phyloP scores from a whole-genome alignment of 2,329 filamentous ascomycete species.

The Epichloe gansuensis region DNA sequence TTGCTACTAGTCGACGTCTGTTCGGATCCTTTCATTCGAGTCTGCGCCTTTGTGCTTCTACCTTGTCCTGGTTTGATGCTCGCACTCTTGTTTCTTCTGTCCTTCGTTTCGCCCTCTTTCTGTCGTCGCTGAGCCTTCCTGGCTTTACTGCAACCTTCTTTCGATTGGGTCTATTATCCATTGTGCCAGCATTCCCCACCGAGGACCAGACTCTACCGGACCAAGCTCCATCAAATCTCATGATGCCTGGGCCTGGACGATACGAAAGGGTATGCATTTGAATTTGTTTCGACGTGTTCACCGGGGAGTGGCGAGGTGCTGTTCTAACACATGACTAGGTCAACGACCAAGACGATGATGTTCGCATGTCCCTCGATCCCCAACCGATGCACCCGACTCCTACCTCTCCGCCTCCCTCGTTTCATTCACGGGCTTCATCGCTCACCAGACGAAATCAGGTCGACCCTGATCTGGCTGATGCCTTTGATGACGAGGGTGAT shows the following conservation, averaged over 20 bases:
- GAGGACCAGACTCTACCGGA: background rate
- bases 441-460: conserved; percentile 33
- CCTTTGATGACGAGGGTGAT: conserved; percentile 77
- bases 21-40: no score
- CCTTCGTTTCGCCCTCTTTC: background rate
- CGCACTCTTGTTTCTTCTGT: background rate
- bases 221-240: conserved; percentile 9
- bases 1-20: no score
- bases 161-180: background rate
- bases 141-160: no score
- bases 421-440: conserved; percentile 68
- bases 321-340: conserved; percentile 28
- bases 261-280: conserved; percentile 42
- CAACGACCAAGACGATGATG: conserved; percentile 36
- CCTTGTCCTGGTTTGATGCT: no score
- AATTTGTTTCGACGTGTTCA: no score
- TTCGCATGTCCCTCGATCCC: conserved; percentile 20
- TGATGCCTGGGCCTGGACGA: conserved; percentile 32
- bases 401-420: conserved; percentile 64
- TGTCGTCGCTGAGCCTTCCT: background rate
- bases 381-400: conserved; percentile 28
- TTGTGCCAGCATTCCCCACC: background rate
- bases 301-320: background rate
- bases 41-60: no score
- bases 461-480: conserved; percentile 76